phyloP scores from a whole-genome alignment of 2,329 filamentous ascomycete species.

The Lachnum nothofagi region DNA sequence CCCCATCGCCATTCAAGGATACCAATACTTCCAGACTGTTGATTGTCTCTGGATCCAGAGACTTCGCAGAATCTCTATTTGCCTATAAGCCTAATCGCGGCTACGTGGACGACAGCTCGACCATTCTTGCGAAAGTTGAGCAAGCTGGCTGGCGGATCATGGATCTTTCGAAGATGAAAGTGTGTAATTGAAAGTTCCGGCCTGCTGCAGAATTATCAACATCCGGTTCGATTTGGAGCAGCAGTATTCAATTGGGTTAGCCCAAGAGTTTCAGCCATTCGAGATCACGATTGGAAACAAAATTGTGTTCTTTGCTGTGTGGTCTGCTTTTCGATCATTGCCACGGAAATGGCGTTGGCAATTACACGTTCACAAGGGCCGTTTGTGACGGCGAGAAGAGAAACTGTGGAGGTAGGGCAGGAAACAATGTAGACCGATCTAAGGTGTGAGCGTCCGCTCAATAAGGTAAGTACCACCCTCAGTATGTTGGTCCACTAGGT shows the following conservation, averaged over 20 bases:
- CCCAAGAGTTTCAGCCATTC: neutral
- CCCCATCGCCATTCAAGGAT: too few species aligned
- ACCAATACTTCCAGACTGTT: neutral
- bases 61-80: neutral
- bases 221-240: neutral
- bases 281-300: too few species aligned
- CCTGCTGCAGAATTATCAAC: neutral
- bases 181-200: neutral
- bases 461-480: too few species aligned
- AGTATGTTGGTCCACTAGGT: too few species aligned
- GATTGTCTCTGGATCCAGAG: neutral
- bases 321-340: too few species aligned
- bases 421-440: too few species aligned
- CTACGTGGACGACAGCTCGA: neutral
- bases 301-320: neutral
- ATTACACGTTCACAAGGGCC: too few species aligned
- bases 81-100: neutral
- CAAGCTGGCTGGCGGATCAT: neutral
- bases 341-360: too few species aligned
- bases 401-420: too few species aligned
- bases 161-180: neutral
- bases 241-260: neutral
- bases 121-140: neutral
- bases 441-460: too few species aligned
- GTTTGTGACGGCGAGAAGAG: too few species aligned